phyloP scores from a whole-genome alignment of 805 yeast species.

The Ogataea trehaloabstinens region DNA sequence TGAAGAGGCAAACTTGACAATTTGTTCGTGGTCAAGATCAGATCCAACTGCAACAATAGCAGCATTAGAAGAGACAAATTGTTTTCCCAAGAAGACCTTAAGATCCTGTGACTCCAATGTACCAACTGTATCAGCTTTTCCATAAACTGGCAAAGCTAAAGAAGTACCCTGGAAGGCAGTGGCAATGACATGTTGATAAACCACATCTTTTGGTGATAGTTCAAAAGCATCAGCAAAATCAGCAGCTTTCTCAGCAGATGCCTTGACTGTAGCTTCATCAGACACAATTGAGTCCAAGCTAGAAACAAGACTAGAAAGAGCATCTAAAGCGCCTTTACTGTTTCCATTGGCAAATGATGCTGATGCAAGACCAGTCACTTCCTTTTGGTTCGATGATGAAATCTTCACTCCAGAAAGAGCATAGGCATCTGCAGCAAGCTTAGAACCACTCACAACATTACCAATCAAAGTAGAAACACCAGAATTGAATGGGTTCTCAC shows the following conservation, averaged over 20 bases:
- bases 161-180: conserved; percentile 88
- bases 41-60: conserved; percentile 67
- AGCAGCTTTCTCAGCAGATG: conserved; percentile 45
- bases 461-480: conserved; percentile 73
- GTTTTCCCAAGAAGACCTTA: conserved; percentile 50
- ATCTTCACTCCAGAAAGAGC: conserved; percentile 55
- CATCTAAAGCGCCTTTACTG: conserved; percentile 48
- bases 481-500: conserved; percentile 78
- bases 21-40: conserved; percentile 63
- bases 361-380: conserved; percentile 57
- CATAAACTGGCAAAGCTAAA: conserved; percentile 70
- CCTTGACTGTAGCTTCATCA: conserved; percentile 43
- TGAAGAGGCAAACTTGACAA: conserved; percentile 64
- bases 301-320: conserved; percentile 45
- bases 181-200: conserved; percentile 72
- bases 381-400: conserved; percentile 55
- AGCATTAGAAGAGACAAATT: conserved; percentile 60
- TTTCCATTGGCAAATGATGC: conserved; percentile 63
- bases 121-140: conserved; percentile 65
- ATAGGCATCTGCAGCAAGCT: conserved; percentile 32
- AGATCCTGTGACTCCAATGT: conserved; percentile 60
- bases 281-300: conserved; percentile 35
- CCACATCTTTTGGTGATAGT: conserved; percentile 51
- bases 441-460: conserved; percentile 42
- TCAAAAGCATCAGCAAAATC: conserved; percentile 55